Evolutionary conservation across 2,329 filamentous ascomycete genomes (phyloP), one percentile per base, ranked within the genome.

Genomic region (Sordariomycetes sp.): DNA sequence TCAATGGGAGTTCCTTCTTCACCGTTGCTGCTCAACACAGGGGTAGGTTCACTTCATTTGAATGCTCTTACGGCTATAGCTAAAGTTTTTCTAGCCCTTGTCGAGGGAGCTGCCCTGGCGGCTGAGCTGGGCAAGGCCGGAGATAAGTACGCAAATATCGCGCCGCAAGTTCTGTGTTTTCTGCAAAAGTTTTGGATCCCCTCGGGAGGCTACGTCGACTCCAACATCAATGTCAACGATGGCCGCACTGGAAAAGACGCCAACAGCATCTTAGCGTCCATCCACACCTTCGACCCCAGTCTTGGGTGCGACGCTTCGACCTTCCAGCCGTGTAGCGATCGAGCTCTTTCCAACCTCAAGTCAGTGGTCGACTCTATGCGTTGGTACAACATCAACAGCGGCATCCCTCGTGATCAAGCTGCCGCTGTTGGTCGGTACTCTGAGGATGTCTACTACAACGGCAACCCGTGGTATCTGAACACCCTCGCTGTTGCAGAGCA

Each of bases 401-500:
- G 77, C 5, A 75, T 79, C 33, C 46, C 71, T 3, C 55, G 68
- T 20, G 77, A 79, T 14, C 55, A 57, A 11, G 80, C 80, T 6
- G 66, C 76, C 9, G 69, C 75, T 6, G 63, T 82, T 5, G 81
- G 82, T 29, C 65, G 82, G 38, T 86, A 86, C 49, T 57, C 76
- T 0, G 80, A 85, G 53, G 84, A 93, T 45, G 57, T 66, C 5
- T 92, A 90, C 57, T 82, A 79, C 54, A 74, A 75, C 39, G 84
- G 83, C 2, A 87, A 92, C 53, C 85, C 85, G 2, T 92, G 85
- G 85, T 84, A 86, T 46, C 67, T 90, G 10, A 72, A 71, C 46
- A 90, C 82, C 1, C 66, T 86, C 20, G 82, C 82, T 2, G 82
- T 82, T 1, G 85, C 84, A 3, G 85, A 92, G 56, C 79, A 84